phyloP scores from a whole-genome alignment of 169 alveolate genomes.

The Eimeria praecox region DNA sequence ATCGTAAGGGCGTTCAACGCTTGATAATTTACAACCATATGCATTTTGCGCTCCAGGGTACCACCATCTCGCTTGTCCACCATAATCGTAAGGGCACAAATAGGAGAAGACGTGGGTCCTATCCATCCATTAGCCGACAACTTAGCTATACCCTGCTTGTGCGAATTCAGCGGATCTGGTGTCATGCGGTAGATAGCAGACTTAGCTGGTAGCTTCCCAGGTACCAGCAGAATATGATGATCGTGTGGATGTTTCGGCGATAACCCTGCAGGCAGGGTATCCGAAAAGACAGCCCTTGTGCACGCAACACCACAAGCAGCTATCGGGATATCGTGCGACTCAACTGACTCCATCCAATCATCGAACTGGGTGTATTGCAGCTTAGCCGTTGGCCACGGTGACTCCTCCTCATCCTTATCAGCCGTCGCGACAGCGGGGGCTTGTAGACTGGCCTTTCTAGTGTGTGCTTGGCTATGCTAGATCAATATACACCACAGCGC shows the following conservation, averaged over 20 bases:
- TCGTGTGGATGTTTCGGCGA: background rate
- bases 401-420: background rate
- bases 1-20: background rate
- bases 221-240: background rate
- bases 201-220: background rate
- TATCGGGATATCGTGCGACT: background rate
- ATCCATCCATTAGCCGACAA: background rate
- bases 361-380: background rate
- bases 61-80: background rate
- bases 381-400: background rate
- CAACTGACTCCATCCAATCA: background rate
- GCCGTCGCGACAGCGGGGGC: background rate
- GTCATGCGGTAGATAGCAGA: constrained; percentile 1
- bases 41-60: background rate
- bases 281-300: background rate
- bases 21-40: background rate
- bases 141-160: background rate
- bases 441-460: background rate
- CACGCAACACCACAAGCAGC: background rate
- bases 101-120: background rate
- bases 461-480: background rate
- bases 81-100: background rate
- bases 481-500: background rate
- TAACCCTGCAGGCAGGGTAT: background rate
- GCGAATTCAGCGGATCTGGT: background rate